Base-by-base conservation (phyloP, 805 yeast species). In the Pichia scutulata region DNA sequence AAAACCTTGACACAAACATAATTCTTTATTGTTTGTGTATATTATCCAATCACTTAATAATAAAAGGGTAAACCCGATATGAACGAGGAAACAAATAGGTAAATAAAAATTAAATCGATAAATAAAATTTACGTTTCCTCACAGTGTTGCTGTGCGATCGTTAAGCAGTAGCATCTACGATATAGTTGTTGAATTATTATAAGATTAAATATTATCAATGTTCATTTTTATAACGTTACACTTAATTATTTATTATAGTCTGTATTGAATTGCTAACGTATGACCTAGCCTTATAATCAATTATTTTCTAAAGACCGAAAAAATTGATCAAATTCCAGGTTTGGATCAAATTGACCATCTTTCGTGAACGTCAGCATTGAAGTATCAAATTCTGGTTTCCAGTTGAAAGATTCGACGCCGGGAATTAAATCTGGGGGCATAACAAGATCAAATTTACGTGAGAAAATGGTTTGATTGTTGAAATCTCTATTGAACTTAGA, bases 381-480 rank as follows among this genome's bases (percentile, higher is more conserved):
- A 2, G 45, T 49, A 39, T 49, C 51, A 49, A 49, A 49, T 36
- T 49, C 51, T 3, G 51, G 51, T 16, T 39, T 26, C 51, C 51
- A 49, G 21, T 30, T 39, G 3, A 33, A 40, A 13, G 43, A 40
- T 25, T 43, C 19, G 7, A 36, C 24, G 3, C 40, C 51, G 4
- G 51, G 52, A 26, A 49, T n/a, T 8, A 33, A 16, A 21, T 44
- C 48, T 18, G 42, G 43, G 7, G 48, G 48, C 48, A 49, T 49
- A 4, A 49, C 41, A 16, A 40, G 40, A n/a, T 49, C 52, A 23
- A 49, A 28, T n/a, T 39, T 39, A 9, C 33, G 21, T 8, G 43
- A 36, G 16, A 44, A 19, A 19, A 25, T 40, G 21, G 14, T 30
- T 10, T 43, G 47, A 16, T 26, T 37, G n/a, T 10, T 40, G 1